These are phyloP conservation scores for Staphylotrichum longicolle DNA, from an alignment of 495 filamentous ascomycete genomes.

Conservation along the genomic window DNA sequence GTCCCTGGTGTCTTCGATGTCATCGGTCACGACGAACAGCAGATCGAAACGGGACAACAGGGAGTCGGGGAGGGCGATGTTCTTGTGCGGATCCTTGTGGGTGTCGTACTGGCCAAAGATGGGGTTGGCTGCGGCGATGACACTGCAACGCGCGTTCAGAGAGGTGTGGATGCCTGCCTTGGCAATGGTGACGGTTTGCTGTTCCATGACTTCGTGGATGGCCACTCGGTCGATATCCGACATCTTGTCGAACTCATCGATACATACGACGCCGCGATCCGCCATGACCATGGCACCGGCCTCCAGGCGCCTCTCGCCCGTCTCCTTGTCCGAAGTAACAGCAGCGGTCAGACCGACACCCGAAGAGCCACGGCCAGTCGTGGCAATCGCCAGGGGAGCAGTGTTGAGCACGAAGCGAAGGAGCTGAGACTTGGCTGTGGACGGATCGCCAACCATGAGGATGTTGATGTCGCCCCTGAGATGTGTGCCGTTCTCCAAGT, in stretches of 20 bases:
- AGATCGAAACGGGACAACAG: conserved; percentile 98
- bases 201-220: conserved; percentile 99
- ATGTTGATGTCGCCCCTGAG: conserved; percentile 98
- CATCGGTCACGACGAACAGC: conserved; percentile 95
- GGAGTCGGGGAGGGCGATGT: conserved; percentile 96
- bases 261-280: conserved; percentile 96
- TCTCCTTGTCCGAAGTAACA: conserved; percentile 96
- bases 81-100: conserved; percentile 97
- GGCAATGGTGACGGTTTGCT: conserved; percentile 98
- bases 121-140: conserved; percentile 94
- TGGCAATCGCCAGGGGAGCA: conserved; percentile 93
- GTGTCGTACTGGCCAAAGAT: conserved; percentile 98
- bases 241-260: conserved; percentile 99
- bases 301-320: conserved; percentile 89
- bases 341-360: conserved; percentile 98
- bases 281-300: conserved; percentile 98
- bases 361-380: conserved; percentile 94
- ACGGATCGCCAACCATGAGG: conserved; percentile 98
- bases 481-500: conserved; percentile 96
- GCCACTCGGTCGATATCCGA: conserved; percentile 96
- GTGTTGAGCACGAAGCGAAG: conserved; percentile 98
- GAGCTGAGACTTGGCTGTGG: conserved; percentile 96
- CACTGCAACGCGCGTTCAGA: conserved; percentile 93
- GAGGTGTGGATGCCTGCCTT: conserved; percentile 99
- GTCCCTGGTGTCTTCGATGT: conserved; percentile 91